Evolutionary conservation across 768 basidiomycete genomes (phyloP).

Genomic region (Aureoboletus auriporus): DNA sequence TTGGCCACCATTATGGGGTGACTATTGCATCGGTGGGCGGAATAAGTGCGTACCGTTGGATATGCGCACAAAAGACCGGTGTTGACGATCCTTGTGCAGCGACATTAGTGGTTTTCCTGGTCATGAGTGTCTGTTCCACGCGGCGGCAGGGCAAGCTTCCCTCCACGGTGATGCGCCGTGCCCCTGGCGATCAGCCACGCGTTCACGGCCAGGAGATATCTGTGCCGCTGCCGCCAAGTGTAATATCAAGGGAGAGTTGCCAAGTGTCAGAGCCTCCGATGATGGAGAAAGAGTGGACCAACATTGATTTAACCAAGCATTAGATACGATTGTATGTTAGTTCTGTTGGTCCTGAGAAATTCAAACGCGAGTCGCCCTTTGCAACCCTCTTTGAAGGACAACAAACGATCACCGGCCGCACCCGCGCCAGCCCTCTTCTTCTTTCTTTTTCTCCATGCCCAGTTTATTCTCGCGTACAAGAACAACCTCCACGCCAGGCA

Average conservation of each 20-base stretch:
- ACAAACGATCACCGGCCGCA: too few species aligned
- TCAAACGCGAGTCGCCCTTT: slow-evolving; percentile 1
- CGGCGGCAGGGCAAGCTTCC: not conserved
- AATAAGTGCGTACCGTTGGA: slow-evolving; percentile 1
- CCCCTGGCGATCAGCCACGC: not conserved
- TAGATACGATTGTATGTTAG: too few species aligned
- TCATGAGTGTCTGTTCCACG: not conserved
- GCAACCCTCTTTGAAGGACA: not conserved
- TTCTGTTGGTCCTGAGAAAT: slow-evolving; percentile 22
- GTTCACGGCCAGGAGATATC: not conserved
- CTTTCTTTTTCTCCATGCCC: slow-evolving; percentile 48
- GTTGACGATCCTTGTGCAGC: slow-evolving; percentile 2
- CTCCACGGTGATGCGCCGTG: not conserved
- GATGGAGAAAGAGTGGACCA: too few species aligned
- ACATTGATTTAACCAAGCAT: too few species aligned
- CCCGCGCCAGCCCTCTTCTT: too few species aligned
- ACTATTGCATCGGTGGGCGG: not conserved
- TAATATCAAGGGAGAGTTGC: too few species aligned
- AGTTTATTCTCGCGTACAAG: slow-evolving; percentile 71
- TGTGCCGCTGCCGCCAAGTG: not conserved
- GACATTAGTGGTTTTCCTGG: slow-evolving; percentile 2
- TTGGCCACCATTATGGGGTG: not conserved
- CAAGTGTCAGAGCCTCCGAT: too few species aligned
- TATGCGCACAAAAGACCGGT: not conserved
- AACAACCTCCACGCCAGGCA: slow-evolving; percentile 53